A percentile compares a stretch with the other conserved stretches of the same genome.
Evolutionary conservation across 768 basidiomycete species (phyloP).

Genomic region (Tulasnella sp.): DNA sequence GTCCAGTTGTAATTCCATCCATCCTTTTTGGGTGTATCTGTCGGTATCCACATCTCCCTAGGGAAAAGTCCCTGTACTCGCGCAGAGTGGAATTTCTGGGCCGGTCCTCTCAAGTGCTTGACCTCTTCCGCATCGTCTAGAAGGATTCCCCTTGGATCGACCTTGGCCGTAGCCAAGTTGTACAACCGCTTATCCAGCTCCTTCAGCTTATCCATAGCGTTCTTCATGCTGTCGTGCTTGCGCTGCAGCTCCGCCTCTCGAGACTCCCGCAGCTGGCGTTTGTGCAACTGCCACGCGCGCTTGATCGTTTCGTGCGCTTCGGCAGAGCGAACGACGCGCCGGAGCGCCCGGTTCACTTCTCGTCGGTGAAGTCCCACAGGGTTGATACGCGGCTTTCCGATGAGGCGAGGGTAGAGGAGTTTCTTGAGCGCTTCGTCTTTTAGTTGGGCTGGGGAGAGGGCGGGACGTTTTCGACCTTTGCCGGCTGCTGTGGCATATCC

Average conservation of each 20-base stretch:
- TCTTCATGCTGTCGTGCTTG: constrained; percentile 80
- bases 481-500: constrained; percentile 23
- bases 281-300: constrained; percentile 84
- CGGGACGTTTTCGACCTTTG: constrained; percentile 30
- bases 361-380: constrained; percentile 86
- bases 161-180: constrained; percentile 44
- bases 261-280: constrained; percentile 70
- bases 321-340: constrained; percentile 80
- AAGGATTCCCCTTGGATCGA: constrained; percentile 68
- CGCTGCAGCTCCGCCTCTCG: constrained; percentile 68
- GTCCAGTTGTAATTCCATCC: constrained; percentile 92
- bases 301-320: constrained; percentile 93
- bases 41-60: constrained; percentile 80
- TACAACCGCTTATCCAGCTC: constrained; percentile 40
- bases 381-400: constrained; percentile 63
- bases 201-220: constrained; percentile 82
- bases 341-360: constrained; percentile 73
- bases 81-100: constrained; percentile 73
- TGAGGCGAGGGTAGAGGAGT: constrained; percentile 72
- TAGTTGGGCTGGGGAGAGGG: constrained; percentile 25
- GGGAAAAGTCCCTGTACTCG: constrained; percentile 66
- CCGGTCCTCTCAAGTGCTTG: constrained; percentile 65
- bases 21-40: constrained; percentile 77
- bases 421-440: constrained; percentile 34
- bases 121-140: constrained; percentile 61